Percentiles rank a stretch among this genome's conserved stretches.
phyloP scores from a whole-genome alignment of 208 protist genomes.

The Leishmania braziliensis region DNA sequence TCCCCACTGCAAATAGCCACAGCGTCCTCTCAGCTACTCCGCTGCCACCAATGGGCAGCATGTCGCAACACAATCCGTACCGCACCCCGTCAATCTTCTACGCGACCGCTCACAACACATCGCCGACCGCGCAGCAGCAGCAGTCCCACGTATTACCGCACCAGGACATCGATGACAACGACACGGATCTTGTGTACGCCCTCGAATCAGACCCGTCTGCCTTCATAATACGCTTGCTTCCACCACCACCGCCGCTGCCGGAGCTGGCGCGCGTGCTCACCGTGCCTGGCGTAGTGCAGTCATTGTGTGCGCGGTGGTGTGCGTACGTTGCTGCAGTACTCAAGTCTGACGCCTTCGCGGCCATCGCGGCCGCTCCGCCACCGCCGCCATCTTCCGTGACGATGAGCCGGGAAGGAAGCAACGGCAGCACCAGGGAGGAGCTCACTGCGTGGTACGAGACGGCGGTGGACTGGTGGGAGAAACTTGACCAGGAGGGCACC shows the following conservation, averaged over 20 bases:
- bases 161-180: slow-evolving; percentile 23
- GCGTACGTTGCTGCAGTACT: slow-evolving; percentile 29
- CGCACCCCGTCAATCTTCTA: slow-evolving; percentile 22
- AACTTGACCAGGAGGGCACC: slow-evolving; percentile 32
- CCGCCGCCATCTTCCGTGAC: slow-evolving; percentile 15
- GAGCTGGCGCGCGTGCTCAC: slow-evolving; percentile 32
- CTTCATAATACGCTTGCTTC: slow-evolving; percentile 34
- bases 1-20: background rate
- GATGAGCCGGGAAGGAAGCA: slow-evolving; percentile 1
- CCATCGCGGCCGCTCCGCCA: slow-evolving; percentile 21
- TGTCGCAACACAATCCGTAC: slow-evolving; percentile 27
- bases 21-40: background rate
- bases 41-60: background rate
- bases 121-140: background rate
- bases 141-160: slow-evolving; percentile 7
- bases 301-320: slow-evolving; percentile 35
- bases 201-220: slow-evolving; percentile 30
- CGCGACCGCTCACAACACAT: background rate
- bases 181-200: slow-evolving; percentile 19
- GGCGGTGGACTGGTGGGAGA: slow-evolving; percentile 33
- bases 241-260: slow-evolving; percentile 36
- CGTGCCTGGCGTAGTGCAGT: slow-evolving; percentile 29
- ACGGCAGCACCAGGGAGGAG: slow-evolving; percentile 20
- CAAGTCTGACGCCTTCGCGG: slow-evolving; percentile 28
- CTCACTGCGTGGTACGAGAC: slow-evolving; percentile 34